Base-by-base conservation (phyloP, 129 eudicot genomes). In the Pseudognaphalium luteoalbum region DNA sequence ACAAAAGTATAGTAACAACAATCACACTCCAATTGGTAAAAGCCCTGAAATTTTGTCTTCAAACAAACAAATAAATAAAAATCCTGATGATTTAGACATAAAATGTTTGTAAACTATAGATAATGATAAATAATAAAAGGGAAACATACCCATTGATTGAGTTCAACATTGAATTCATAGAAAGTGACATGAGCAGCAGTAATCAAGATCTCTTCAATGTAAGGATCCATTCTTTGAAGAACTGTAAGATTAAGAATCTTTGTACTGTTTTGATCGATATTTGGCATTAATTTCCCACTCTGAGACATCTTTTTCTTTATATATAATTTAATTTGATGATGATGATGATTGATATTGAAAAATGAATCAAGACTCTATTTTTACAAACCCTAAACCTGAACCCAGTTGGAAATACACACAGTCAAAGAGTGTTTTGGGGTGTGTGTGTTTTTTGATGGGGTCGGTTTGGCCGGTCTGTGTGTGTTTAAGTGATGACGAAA, bases 101-200 rank as follows among this genome's bases (percentile, higher is more conserved):
- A 47, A 9, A 52, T 4, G 7, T 51, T 3, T 51, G 7, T 39
- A 9, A 8, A 44, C 1, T 47, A n/a, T 6, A 17, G 28, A 25
- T 25, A 25, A 25, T 25, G 2, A 17, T n/a, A 54, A 2, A 56
- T 56, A 56, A 44, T 6, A 21, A 42, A 6, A 42, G 4, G 21
- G 1, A 28, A 37, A 72, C 85, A 11, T 70, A 91, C 97, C 97
- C 97, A 91, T 80, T 91, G 91, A 73, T 85, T 89, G 64, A 75
- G 86, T 32, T 86, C 89, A 79, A 92, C 85, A 80, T 89, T 85
- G 88, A 92, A 92, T 59, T 76, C 91, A 62, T 92, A 92, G 60
- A 89, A 84, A 78, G 96, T 87, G 70, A 92, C 97, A 32, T 92
- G 97, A 80, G 96, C 91, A 37, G 96, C 97, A 30, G 96, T 92